Percentiles rank a stretch among this genome's conserved stretches.
These are phyloP conservation scores for Xylariaceae sp. DNA, from an alignment of 2,329 filamentous ascomycete genomes.

Conservation along the genomic window DNA sequence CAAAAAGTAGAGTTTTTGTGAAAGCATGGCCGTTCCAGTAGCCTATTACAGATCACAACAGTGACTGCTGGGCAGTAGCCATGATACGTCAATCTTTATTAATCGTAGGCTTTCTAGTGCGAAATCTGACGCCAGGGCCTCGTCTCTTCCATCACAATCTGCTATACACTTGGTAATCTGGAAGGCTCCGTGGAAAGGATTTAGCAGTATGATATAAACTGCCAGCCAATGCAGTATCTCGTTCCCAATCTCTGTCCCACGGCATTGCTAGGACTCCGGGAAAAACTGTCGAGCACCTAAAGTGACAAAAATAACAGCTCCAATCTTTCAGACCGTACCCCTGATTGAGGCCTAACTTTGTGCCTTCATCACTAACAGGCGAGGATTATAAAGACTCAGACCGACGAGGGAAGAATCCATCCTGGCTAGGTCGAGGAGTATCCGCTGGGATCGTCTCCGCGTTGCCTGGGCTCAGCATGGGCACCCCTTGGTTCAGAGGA, in stretches of 20 bases:
- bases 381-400: slow-evolving; percentile 23
- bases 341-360: background rate
- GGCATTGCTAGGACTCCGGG: background rate
- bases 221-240: background rate
- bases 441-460: slow-evolving; percentile 17
- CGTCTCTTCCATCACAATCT: background rate
- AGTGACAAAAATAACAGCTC: background rate
- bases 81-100: background rate
- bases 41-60: slow-evolving; percentile 2
- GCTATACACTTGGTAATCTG: background rate
- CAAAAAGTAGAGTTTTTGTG: background rate
- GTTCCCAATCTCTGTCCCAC: background rate
- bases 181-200: background rate
- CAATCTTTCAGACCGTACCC: background rate
- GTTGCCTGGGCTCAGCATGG: background rate
- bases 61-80: background rate
- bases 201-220: background rate
- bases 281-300: background rate
- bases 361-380: background rate
- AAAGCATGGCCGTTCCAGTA: background rate
- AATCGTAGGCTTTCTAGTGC: background rate
- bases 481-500: background rate
- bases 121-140: background rate
- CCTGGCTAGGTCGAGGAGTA: slow-evolving; percentile 9
- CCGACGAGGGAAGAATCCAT: slow-evolving; percentile 11